These are phyloP conservation scores for Mycena pura DNA, from an alignment of 768 basidiomycete genomes.

Conservation along the genomic window DNA sequence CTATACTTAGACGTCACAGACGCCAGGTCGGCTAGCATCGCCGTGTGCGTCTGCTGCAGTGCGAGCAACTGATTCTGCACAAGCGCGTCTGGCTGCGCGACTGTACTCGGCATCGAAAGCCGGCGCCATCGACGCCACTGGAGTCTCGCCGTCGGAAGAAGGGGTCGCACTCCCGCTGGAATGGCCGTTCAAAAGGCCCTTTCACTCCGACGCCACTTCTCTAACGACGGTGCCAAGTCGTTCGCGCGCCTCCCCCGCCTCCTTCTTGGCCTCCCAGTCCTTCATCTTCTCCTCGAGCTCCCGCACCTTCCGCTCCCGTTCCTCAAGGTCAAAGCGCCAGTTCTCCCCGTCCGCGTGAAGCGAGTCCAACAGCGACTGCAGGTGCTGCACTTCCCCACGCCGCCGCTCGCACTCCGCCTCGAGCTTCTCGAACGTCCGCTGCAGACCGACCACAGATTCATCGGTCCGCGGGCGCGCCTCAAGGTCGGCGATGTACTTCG, in stretches of 20 bases:
- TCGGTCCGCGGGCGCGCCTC: slow-evolving; percentile 82
- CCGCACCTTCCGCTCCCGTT: slow-evolving; percentile 76
- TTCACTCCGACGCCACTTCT: slow-evolving; percentile 74
- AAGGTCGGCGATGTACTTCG: slow-evolving; percentile 85
- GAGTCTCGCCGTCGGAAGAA: slow-evolving; percentile 17
- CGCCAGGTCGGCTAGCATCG: slow-evolving; percentile 81
- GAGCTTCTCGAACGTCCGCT: slow-evolving; percentile 73
- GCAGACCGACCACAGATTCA: slow-evolving; percentile 74
- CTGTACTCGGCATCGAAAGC: too few species aligned
- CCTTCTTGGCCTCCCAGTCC: slow-evolving; percentile 78
- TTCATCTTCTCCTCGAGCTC: slow-evolving; percentile 81
- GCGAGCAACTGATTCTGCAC: slow-evolving; percentile 69
- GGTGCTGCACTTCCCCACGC: slow-evolving; percentile 68
- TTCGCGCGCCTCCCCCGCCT: slow-evolving; percentile 67
- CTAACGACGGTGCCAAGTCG: slow-evolving; percentile 73
- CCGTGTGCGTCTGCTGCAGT: slow-evolving; percentile 83
- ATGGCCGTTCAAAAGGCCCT: slow-evolving; percentile 63
- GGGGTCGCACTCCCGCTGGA: slow-evolving; percentile 12
- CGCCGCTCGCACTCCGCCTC: slow-evolving; percentile 82
- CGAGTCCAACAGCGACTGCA: slow-evolving; percentile 74
- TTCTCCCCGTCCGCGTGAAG: slow-evolving; percentile 78
- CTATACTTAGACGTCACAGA: slow-evolving; percentile 83
- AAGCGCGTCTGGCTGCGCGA: slow-evolving; percentile 7
- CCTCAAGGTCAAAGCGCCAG: slow-evolving; percentile 86
- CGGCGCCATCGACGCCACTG: slow-evolving; percentile 14